Base-by-base conservation (phyloP, 305 asterid species). In the Petunia hybrid region DNA sequence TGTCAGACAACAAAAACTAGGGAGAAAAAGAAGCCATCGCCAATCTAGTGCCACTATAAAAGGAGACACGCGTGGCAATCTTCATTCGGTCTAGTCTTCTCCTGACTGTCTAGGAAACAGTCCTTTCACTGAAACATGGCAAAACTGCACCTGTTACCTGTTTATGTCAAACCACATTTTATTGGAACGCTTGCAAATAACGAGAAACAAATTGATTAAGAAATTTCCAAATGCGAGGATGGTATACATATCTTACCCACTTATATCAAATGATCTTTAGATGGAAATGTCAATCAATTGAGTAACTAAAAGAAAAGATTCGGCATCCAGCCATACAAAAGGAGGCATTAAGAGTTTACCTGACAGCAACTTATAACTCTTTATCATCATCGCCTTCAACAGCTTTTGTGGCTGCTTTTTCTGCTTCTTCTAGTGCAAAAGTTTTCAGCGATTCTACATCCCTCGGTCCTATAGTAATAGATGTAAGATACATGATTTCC, bases 341-440 rank as follows among this genome's bases (percentile, higher is more conserved):
- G 31, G 61, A 73, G 78, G 36, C 64, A 14, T 74, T 53, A 42
- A 66, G 41, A 12, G 62, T 70, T 77, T 78, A 86, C 92, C 87
- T 84, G 75, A 69, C n/a, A 75, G 76, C 64, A 7, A 65, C 68
- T 87, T 85, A 94, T 81, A 91, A 83, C 82, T 92, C 98, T 64
- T 86, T 89, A 82, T 93, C 89, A 12, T 80, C 82, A 39, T 86
- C 89, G 36, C 81, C 80, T 84, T 86, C 91, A 63, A 91, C 89
- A 63, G 91, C 89, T 84, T 87, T 91, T 56, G 86, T 56, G 64
- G 87, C 92, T 69, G 97, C 99, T 66, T 92, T 92, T 82, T 88
- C 94, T 75, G 89, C 87, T 89, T 95, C 99, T 92, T 90, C 91
- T 36, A 92, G 79, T 42, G 88, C 99, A 84, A 93, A 92, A 69